A percentile compares a stretch with the other conserved stretches of the same genome.
These are phyloP conservation scores for Pyropia yezoensis DNA, from an alignment of 23 red algal species.

Conservation along the genomic window DNA sequence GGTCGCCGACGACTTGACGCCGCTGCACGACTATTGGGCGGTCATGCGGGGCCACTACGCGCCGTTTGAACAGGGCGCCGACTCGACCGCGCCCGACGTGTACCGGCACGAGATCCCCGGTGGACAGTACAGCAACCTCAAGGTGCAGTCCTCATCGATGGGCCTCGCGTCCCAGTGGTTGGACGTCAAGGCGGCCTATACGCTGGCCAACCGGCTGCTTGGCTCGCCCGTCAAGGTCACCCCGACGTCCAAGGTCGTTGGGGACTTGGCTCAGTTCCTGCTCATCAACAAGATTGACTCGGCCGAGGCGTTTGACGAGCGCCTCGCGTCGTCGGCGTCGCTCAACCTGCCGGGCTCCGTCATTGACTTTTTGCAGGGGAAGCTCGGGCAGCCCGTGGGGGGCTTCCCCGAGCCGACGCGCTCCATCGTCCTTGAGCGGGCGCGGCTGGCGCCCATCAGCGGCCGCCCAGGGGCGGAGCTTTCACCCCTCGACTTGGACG, in stretches of 20 bases:
- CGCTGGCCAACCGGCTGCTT: neutral
- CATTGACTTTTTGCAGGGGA: conserved; percentile 10
- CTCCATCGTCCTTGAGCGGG: neutral
- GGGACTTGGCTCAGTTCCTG: conserved; percentile 6
- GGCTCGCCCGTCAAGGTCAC: conserved; percentile 5
- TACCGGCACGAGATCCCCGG: conserved; percentile 7
- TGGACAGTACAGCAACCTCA: conserved; percentile 13
- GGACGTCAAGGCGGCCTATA: conserved; percentile 5
- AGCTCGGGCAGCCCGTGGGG: conserved; percentile 3
- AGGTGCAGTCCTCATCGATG: conserved; percentile 2
- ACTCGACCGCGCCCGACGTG: neutral
- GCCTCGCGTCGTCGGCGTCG: neutral
- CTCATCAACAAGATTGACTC: conserved; percentile 3
- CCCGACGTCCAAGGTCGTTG: conserved; percentile 1
- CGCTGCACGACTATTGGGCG: conserved; percentile 1
- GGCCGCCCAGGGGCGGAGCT: conserved; percentile 3
- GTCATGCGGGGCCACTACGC: conserved; percentile 7
- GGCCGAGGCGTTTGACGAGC: neutral
- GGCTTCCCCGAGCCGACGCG: conserved; percentile 6
- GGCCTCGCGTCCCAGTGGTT: conserved; percentile 7
- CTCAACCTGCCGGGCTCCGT: conserved; percentile 3
- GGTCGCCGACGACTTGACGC: neutral
- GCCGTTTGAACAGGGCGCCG: conserved; percentile 11
- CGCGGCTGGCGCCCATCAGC: neutral
- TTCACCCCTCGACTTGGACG: neutral